These are phyloP conservation scores for Cymodocea nodosa DNA, from an alignment of 116 monocot species.

Conservation along the genomic window DNA sequence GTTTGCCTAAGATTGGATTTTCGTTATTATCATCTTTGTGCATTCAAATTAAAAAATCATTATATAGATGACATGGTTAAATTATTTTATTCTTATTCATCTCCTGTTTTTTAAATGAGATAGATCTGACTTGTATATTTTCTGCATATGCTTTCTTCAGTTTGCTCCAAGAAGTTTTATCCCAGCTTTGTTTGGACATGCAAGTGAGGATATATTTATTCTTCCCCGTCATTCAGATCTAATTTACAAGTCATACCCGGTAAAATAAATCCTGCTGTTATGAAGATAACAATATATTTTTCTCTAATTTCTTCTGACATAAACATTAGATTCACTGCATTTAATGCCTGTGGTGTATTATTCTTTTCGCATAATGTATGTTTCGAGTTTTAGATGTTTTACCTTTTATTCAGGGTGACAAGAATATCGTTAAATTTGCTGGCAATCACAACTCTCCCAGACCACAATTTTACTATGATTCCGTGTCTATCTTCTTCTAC, in stretches of 20 bases:
- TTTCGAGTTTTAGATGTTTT: neutral
- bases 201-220: conserved; percentile 74
- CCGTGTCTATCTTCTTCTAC: conserved; percentile 98
- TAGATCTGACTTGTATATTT: neutral
- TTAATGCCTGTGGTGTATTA: neutral
- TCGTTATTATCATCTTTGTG: too few relatives aligned
- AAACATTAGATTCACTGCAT: neutral
- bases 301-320: conserved; percentile 1
- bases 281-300: neutral
- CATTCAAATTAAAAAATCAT: too few relatives aligned
- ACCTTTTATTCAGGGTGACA: conserved; percentile 67
- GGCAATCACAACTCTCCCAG: conserved; percentile 96
- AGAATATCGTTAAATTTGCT: conserved; percentile 94
- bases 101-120: too few relatives aligned
- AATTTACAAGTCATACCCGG: conserved; percentile 84
- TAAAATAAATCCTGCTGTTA: conserved; percentile 18
- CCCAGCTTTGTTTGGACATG: conserved; percentile 99
- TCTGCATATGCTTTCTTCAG: conserved; percentile 18
- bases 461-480: conserved; percentile 97
- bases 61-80: too few relatives aligned
- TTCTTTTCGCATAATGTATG: neutral
- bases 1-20: conserved; percentile 11
- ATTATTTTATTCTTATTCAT: too few relatives aligned
- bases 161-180: conserved; percentile 88
- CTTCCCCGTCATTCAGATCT: conserved; percentile 76